Evolutionary conservation across 2,329 filamentous ascomycete species (phyloP), one percentile per base, ranked within the genome.

Genomic region (Calonectria hongkongensis): DNA sequence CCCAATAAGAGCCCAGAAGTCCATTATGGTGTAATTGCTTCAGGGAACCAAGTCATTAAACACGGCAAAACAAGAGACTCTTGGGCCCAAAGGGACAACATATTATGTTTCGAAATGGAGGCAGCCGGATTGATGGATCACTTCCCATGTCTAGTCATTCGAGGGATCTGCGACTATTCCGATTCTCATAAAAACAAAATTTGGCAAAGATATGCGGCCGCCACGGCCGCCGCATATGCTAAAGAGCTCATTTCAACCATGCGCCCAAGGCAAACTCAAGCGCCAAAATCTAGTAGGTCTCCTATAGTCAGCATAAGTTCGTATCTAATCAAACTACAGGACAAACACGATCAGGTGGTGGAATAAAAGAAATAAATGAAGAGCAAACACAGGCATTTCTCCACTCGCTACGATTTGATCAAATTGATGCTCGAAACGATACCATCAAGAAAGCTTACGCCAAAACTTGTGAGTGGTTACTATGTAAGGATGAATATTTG

Each of bases 391-490:
- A 41, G 28, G 43, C 39, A 21, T 39, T 75, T 28, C 72, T 86
- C 27, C 71, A 82, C 0, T 83, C 82, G 1, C 75, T 87, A 3
- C 71, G 75, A 47, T 87, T 86, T 33, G 77, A 82, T 1, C 81
- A 86, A 62, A 82, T 86, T 4, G 81, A 86, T 70, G 76, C 81
- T 45, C 84, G 84, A 2, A 79, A 83, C 12, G 78, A 76, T 43
- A 83, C 72, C 0, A 84, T 88, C 67, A 84, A 81, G 50, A 77
- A 78, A 1, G 85, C 84, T 4, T 80, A 86, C 68, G 69, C 73
- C 1, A 82, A 78, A 65, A 88, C 86, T 0, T 88, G 85, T 71
- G 75, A 78, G 67, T 88, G 86, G 87, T 77, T 88, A 0, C 73
- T 86, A 1, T 70, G 79, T 1, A 79, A 76, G 41, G 8, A 74